Evolutionary conservation across 208 protist genomes (phyloP), one percentile per base, ranked within the genome.

Genomic region (Herpetomonas samuelpessoai): DNA sequence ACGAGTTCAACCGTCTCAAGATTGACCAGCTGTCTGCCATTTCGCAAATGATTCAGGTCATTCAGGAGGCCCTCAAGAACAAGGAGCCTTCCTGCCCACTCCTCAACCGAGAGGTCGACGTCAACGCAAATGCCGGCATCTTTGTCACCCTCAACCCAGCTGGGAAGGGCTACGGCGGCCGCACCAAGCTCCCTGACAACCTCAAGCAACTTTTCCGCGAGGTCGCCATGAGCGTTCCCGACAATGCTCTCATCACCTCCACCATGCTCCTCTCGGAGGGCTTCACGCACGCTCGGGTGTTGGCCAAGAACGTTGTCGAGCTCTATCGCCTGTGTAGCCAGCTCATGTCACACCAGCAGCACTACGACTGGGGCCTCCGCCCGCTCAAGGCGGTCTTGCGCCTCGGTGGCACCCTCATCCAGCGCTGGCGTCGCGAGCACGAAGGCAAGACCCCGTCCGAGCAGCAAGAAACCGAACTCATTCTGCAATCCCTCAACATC

Each of bases 111-210:
- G 60, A 76, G 27, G 67, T 95, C 22, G 62, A 82, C 29, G 79
- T 97, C 27, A 93, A 92, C 68, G 65, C 73, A 10, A 88, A 93
- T 48, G 82, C 83, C 24, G 95, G 91, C 41, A 97, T 98, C 68
- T 99, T 99, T 81, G 98, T 99, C 35, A 99, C 97, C 29, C 92
- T 99, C 64, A 99, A 99, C 74, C 97, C 97, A 6, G 87, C 83
- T 10, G 90, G 90, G 52, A 96, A 96, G 57, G 97, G 97, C 58
- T 99, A 99, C 86, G 97, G 96, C 51, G 97, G 97, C 38, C 90
- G 97, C 57, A 97, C 98, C 49, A 97, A 98, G 77, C 87, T 99
- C 30, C 98, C 97, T 14, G 98, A 99, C 71, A 99, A 99, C 82
- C 74, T 99, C 14, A 99, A 99, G 72, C 96, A 97, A 62, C 81